Conservation (phyloP, 768 basidiomycete genomes). For the Cyathus striatus region DNA sequence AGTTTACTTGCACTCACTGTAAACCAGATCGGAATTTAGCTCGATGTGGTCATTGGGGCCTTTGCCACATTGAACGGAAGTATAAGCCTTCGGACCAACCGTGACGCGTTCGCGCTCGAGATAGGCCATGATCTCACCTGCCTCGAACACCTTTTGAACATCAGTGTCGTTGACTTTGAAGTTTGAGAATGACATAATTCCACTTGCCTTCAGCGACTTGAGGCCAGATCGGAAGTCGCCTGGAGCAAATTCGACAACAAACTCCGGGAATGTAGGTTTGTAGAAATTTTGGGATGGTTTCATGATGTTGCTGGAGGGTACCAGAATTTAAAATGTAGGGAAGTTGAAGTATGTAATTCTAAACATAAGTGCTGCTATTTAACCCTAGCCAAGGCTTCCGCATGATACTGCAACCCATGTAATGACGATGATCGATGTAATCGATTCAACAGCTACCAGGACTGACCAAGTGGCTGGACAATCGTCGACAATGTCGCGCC, state of each 20-base stretch:
- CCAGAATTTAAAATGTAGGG: not conserved
- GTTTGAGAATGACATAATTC: not conserved
- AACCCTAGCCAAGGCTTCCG: not conserved
- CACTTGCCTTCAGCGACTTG: constrained; percentile 26
- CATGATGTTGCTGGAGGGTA: constrained; percentile 6
- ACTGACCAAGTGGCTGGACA: constrained; percentile 50
- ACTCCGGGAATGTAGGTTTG: constrained; percentile 25
- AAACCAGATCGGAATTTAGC: constrained; percentile 56
- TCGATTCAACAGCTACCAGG: constrained; percentile 64
- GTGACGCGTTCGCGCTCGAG: constrained; percentile 26
- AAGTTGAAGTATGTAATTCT: not conserved
- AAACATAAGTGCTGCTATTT: not conserved
- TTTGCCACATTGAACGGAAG: constrained; percentile 46
- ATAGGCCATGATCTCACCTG: constrained; percentile 28
- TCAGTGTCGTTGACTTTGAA: not conserved
- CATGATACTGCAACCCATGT: not conserved
- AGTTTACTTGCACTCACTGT: constrained; percentile 30
- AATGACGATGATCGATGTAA: not conserved
- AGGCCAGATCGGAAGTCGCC: constrained; percentile 32
- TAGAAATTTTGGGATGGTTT: constrained; percentile 23
- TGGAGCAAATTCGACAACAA: constrained; percentile 28
- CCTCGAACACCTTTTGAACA: constrained; percentile 24
- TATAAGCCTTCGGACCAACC: constrained; percentile 35
- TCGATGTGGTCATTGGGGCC: constrained; percentile 44
- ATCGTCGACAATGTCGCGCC: not conserved